These are phyloP conservation scores for Cryoendolithus antarcticus DNA, from an alignment of 2,329 filamentous ascomycete genomes.

Conservation along the genomic window DNA sequence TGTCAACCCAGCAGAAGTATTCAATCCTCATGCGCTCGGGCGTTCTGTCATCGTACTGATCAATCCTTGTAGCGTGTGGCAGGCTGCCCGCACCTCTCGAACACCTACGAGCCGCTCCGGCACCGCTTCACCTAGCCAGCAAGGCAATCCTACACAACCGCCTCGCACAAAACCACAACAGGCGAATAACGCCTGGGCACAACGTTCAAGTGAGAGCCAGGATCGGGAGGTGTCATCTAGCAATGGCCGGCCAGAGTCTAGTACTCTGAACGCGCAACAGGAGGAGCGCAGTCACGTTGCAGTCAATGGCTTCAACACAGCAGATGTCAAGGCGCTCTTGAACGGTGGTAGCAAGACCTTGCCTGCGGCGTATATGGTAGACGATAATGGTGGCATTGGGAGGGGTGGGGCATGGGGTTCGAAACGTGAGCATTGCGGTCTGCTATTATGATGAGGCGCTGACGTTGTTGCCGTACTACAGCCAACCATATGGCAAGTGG, in stretches of 20 bases:
- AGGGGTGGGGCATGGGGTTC: constrained; percentile 27
- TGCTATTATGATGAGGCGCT: neutral
- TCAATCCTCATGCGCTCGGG: no score
- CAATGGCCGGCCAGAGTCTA: constrained; percentile 9
- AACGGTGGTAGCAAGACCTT: constrained; percentile 24
- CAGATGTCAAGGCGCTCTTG: constrained; percentile 31
- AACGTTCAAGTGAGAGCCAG: constrained; percentile 6
- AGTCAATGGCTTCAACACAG: constrained; percentile 30
- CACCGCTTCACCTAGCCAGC: constrained; percentile 15
- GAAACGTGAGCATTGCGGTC: constrained; percentile 20
- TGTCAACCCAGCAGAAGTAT: no score
- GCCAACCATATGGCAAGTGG: neutral
- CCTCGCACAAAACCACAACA: constrained; percentile 1
- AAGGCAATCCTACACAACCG: constrained; percentile 8
- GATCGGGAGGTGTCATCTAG: constrained; percentile 2
- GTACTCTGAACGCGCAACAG: constrained; percentile 4
- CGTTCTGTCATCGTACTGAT: no score
- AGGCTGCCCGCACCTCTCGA: constrained; percentile 8
- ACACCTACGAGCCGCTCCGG: constrained; percentile 19
- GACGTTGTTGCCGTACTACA: no score
- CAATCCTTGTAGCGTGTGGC: no score
- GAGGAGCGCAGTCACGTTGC: constrained; percentile 19
- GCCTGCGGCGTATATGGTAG: constrained; percentile 15
- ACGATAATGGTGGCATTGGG: constrained; percentile 7
- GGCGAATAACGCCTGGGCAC: constrained; percentile 14